Conservation (phyloP, 257 asterid genomes). For the Gardenia jasminoides region DNA sequence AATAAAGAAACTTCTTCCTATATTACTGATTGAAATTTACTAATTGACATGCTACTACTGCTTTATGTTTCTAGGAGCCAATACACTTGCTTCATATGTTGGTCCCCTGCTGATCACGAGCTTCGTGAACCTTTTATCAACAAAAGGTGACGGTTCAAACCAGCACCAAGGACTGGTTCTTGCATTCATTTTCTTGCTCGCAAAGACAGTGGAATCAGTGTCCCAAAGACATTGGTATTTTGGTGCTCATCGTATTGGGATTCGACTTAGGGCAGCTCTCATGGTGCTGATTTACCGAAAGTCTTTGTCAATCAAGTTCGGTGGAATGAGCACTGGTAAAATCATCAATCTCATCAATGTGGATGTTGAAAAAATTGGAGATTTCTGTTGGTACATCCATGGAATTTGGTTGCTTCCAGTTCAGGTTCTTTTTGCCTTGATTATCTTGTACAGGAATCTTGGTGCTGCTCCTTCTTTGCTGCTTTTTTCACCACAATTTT, state of each 20-base stretch:
- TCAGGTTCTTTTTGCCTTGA: conserved; percentile 62
- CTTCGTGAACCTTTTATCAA: conserved; percentile 65
- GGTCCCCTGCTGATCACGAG: conserved; percentile 79
- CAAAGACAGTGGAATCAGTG: conserved; percentile 73
- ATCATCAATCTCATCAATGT: conserved; percentile 63
- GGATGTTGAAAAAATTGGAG: conserved; percentile 87
- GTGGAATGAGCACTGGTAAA: conserved; percentile 58
- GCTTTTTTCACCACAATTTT: conserved; percentile 66
- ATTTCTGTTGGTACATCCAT: conserved; percentile 71
- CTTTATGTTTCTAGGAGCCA: conserved; percentile 48
- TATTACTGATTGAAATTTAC: neutral
- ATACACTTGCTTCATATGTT: conserved; percentile 68
- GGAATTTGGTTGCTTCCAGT: conserved; percentile 81
- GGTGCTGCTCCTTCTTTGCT: conserved; percentile 72
- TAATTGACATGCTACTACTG: neutral
- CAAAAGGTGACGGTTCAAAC: conserved; percentile 37
- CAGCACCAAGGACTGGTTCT: conserved; percentile 62
- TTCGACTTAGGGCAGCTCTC: conserved; percentile 63
- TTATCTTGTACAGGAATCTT: conserved; percentile 59
- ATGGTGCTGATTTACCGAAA: conserved; percentile 68
- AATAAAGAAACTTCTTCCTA: no score
- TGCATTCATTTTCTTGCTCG: conserved; percentile 59
- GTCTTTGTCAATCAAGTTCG: conserved; percentile 50
- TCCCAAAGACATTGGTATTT: conserved; percentile 92
- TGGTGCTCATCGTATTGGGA: conserved; percentile 75